Base-by-base conservation (phyloP, 148 eudicot species). In the Cornus suecica region DNA sequence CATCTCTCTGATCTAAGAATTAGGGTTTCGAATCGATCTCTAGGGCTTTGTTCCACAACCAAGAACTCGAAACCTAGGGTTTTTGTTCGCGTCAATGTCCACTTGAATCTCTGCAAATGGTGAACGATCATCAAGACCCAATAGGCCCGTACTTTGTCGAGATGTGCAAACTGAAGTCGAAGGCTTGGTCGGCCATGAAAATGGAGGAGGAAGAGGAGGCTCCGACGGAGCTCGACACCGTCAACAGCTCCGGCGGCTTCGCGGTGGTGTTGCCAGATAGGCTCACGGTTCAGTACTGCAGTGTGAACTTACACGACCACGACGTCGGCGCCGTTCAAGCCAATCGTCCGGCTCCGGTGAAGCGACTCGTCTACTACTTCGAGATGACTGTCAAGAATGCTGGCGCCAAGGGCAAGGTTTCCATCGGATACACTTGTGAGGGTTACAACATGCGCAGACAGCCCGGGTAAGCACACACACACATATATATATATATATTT, bases 271-370 rank as follows among this genome's bases (percentile, higher is more conserved):
- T 92, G 7, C 87, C 91, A 0, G 99, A 94, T 62, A 94, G 92
- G 76, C 80, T 94, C 0, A 82, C 99, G 69, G 88, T 92, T 10
- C 83, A 86, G 41, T 94, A 94, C 72, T 82, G 94, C 15, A 82
- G 48, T 11, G 90, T 87, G 1, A 83, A 89, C 61, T 75, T 92
- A 80, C 99, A 94, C 74, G 96, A 89, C 1, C 91, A 92, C 58
- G 99, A 94, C 37, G 99, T 94, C 1, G 99, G 99, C 25, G 96
- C 86, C 2, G 91, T 92, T 34, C 97, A 94, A 69, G 88, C 92
- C 15, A 87, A 94, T 73, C 72, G 76, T 8, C 84, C 99, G 0
- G 99, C 97, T 45, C 97, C 99, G 15, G 80, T 79, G 66, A 89
- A 89, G 79, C 41, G 90, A 30, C 69, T 89, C 28, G 54, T 80